These are phyloP conservation scores for Aspergillus aculeatus DNA, from an alignment of 2,329 filamentous ascomycete genomes.

Conservation along the genomic window DNA sequence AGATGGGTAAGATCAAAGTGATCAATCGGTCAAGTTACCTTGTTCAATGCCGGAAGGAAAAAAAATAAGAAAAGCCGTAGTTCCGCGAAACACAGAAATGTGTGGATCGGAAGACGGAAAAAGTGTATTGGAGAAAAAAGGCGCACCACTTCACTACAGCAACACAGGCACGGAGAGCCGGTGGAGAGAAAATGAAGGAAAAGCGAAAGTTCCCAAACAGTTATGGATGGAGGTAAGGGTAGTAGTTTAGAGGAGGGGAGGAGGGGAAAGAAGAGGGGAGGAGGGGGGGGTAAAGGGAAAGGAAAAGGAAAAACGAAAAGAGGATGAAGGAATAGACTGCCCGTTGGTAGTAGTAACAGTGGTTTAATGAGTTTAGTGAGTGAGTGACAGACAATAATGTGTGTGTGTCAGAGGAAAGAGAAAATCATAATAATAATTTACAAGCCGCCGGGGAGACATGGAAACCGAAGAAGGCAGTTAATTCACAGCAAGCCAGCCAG, in stretches of 20 bases:
- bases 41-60: slow-evolving; percentile 17
- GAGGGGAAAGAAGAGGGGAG: slow-evolving; percentile 26
- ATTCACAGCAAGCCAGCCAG: not conserved
- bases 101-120: slow-evolving; percentile 20
- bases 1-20: slow-evolving; percentile 11
- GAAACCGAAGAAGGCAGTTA: slow-evolving; percentile 17
- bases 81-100: slow-evolving; percentile 19
- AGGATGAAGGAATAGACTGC: slow-evolving; percentile 8
- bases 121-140: slow-evolving; percentile 20
- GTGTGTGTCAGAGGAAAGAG: slow-evolving; percentile 17
- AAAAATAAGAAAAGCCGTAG: slow-evolving; percentile 14
- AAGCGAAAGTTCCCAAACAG: slow-evolving; percentile 19
- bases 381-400: not conserved
- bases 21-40: slow-evolving; percentile 22
- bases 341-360: not conserved
- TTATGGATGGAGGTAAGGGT: slow-evolving; percentile 12
- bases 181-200: slow-evolving; percentile 19
- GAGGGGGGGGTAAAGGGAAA: slow-evolving; percentile 16
- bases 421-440: slow-evolving; percentile 16
- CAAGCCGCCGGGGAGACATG: slow-evolving; percentile 15
- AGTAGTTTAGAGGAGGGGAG: slow-evolving; percentile 14
- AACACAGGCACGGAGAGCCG: slow-evolving; percentile 22
- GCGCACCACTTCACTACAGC: slow-evolving; percentile 23
- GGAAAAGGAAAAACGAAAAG: slow-evolving; percentile 16
- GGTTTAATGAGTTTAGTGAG: not conserved